Evolutionary conservation across 2,329 filamentous ascomycete genomes (phyloP).

Genomic region (Penicillium occitanis): DNA sequence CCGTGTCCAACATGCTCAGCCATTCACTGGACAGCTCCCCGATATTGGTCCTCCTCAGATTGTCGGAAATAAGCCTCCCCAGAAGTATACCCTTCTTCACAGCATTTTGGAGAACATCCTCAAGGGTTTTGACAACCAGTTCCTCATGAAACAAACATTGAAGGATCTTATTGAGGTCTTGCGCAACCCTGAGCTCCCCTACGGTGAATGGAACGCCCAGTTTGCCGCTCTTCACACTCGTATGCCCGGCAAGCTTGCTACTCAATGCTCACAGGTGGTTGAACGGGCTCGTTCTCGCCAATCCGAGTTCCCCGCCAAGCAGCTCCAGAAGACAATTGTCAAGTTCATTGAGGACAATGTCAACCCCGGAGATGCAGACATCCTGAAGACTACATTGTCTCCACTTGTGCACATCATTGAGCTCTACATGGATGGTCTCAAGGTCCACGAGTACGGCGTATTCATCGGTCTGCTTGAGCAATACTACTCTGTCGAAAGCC

Average conservation of each 20-base stretch:
- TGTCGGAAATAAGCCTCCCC: conserved; percentile 85
- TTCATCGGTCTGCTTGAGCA: conserved; percentile 76
- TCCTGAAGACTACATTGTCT: conserved; percentile 69
- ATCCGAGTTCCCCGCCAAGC: conserved; percentile 88
- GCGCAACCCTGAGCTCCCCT: conserved; percentile 84
- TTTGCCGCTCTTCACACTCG: conserved; percentile 95
- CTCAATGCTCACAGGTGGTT: conserved; percentile 77
- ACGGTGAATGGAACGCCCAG: conserved; percentile 93
- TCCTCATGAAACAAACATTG: conserved; percentile 85
- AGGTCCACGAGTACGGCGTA: conserved; percentile 81
- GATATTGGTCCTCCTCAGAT: conserved; percentile 82
- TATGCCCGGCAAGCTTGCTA: conserved; percentile 92
- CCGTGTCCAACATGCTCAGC: conserved; percentile 93
- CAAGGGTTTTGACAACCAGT: conserved; percentile 91
- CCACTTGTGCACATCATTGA: conserved; percentile 77
- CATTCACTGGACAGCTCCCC: conserved; percentile 88
- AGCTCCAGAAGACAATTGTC: conserved; percentile 75
- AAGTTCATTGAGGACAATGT: conserved; percentile 90
- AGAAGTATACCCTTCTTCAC: conserved; percentile 76
- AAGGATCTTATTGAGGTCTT: conserved; percentile 89
- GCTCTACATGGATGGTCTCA: conserved; percentile 81
- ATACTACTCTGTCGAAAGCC: conserved; percentile 79
- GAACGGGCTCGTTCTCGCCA: conserved; percentile 77
- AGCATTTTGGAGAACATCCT: conserved; percentile 84
- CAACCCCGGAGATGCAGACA: conserved; percentile 66